Conservation (phyloP, 1,284 basidiomycete genomes). For the Sporisorium iseilematis-ciliati region DNA sequence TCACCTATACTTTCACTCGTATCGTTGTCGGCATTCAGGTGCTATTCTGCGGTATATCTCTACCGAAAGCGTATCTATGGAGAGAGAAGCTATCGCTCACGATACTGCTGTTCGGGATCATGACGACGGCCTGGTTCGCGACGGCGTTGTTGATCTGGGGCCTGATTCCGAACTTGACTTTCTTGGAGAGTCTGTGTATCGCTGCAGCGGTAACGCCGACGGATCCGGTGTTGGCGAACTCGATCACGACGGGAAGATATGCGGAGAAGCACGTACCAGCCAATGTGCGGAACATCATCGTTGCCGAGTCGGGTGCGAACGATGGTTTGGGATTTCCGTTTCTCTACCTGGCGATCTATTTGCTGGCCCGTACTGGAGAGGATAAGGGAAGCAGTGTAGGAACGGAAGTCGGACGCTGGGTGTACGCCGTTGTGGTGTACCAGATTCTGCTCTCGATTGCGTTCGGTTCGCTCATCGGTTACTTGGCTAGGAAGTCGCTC, state of each 20-base stretch:
- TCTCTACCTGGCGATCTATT: slow-evolving; percentile 69
- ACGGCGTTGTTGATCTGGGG: slow-evolving; percentile 69
- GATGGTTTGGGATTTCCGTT: slow-evolving; percentile 70
- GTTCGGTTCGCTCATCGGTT: slow-evolving; percentile 70
- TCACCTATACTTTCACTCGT: slow-evolving; percentile 70
- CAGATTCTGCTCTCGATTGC: slow-evolving; percentile 69
- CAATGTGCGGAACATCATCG: slow-evolving; percentile 70
- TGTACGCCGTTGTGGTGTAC: slow-evolving; percentile 70
- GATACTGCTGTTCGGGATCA: slow-evolving; percentile 69
- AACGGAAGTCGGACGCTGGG: slow-evolving; percentile 69
- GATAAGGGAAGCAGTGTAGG: slow-evolving; percentile 62
- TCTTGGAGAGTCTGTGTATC: slow-evolving; percentile 70
- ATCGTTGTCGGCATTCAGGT: slow-evolving; percentile 69
- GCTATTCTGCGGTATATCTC: slow-evolving; percentile 70
- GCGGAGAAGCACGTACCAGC: slow-evolving; percentile 71
- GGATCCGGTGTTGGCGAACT: slow-evolving; percentile 70
- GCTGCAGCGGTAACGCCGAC: slow-evolving; percentile 71
- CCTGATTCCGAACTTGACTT: slow-evolving; percentile 69
- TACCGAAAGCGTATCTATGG: slow-evolving; percentile 69
- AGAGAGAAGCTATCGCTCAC: slow-evolving; percentile 65
- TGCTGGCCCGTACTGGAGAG: slow-evolving; percentile 54
- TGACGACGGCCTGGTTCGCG: slow-evolving; percentile 71
- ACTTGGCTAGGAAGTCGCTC: slow-evolving; percentile 70
- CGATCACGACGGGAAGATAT: slow-evolving; percentile 70
- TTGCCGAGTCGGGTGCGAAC: slow-evolving; percentile 71